Conservation (phyloP, 176 grass and related monocot genomes). For the Rhipidocladum racemiflorum region DNA sequence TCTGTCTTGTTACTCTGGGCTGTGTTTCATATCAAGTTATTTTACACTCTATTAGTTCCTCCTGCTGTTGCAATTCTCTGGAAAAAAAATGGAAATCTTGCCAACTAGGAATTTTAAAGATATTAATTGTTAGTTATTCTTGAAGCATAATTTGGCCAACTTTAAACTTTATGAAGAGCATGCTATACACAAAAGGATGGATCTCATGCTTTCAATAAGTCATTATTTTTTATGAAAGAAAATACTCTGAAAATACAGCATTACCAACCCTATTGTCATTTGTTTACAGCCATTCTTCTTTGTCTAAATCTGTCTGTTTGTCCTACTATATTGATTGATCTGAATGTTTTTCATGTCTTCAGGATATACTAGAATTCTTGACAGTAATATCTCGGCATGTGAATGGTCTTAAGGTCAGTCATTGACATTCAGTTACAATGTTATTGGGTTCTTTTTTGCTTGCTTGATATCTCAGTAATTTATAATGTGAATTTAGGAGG, state of each 20-base stretch:
- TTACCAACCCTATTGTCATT: neutral
- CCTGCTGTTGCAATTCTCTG: neutral
- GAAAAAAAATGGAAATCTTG: too few relatives aligned
- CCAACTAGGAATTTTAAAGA: too few relatives aligned
- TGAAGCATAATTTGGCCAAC: too few relatives aligned
- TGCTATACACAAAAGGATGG: neutral
- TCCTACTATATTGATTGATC: neutral
- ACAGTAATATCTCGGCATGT: slow-evolving; percentile 6
- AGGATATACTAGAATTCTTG: slow-evolving; percentile 22
- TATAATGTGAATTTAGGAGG: slow-evolving; percentile 14
- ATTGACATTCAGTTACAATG: neutral
- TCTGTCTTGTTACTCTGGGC: neutral
- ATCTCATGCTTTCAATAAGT: neutral
- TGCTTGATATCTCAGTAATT: slow-evolving; percentile 23
- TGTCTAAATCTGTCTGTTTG: neutral
- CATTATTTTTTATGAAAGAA: neutral
- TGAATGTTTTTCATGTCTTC: neutral
- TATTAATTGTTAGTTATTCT: too few relatives aligned
- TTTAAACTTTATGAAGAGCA: too few relatives aligned
- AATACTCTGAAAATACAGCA: neutral
- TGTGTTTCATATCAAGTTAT: slow-evolving; percentile 1
- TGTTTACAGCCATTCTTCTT: neutral
- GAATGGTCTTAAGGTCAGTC: slow-evolving; percentile 36
- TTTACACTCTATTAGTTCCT: neutral
- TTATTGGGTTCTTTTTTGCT: neutral